Evolutionary conservation across 345 rosid species (phyloP).

Genomic region (Kernera saxatilis): DNA sequence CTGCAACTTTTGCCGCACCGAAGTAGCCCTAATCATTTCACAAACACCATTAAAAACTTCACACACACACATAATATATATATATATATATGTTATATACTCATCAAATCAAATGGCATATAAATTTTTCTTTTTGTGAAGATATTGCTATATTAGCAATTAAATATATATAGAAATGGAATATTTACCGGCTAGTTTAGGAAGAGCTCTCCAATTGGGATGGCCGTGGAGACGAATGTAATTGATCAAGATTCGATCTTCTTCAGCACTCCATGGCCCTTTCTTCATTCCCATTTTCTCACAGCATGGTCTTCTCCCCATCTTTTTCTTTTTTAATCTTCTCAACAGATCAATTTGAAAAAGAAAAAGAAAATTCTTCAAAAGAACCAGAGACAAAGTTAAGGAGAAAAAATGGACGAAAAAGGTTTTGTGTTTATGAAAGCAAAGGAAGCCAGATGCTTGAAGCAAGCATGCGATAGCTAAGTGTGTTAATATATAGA

Average conservation of each 20-base stretch:
- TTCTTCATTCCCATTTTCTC: slow-evolving; percentile 35
- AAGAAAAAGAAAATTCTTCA: background rate
- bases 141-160: background rate
- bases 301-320: slow-evolving; percentile 38
- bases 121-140: background rate
- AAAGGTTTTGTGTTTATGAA: background rate
- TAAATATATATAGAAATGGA: background rate
- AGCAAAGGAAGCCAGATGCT: slow-evolving; percentile 12
- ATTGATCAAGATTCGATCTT: slow-evolving; percentile 27
- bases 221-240: slow-evolving; percentile 26
- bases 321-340: background rate
- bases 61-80: background rate
- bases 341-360: background rate
- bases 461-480: slow-evolving; percentile 17
- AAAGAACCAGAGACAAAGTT: background rate
- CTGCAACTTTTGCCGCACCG: slow-evolving; percentile 71
- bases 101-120: background rate
- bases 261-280: slow-evolving; percentile 36
- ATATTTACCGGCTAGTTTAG: slow-evolving; percentile 27
- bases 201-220: slow-evolving; percentile 37
- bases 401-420: background rate
- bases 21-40: slow-evolving; percentile 38
- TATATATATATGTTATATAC: background rate
- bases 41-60: slow-evolving; percentile 5
- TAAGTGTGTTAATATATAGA: slow-evolving; percentile 13